Conservation (phyloP, 257 asterid genomes). For the Nicotiana attenuata region DNA sequence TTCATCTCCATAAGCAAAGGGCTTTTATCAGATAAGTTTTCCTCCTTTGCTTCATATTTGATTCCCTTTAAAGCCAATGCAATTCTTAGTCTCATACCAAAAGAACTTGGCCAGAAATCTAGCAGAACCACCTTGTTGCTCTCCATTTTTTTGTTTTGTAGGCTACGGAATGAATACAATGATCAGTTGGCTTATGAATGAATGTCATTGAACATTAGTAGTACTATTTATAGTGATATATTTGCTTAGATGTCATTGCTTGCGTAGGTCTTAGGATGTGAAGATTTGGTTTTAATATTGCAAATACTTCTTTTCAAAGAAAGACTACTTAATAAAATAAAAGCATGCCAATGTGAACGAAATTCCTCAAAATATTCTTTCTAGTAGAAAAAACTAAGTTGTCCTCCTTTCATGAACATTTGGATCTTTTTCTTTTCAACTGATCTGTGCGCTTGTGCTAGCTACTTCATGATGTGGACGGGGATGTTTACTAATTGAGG, state of each 20-base stretch:
- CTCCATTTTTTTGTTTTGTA: not conserved
- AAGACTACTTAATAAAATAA: too few species aligned
- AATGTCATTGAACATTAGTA: not conserved
- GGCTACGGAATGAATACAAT: not conserved
- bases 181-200: not conserved
- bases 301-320: not conserved
- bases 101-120: slow-evolving; percentile 4
- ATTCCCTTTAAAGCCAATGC: slow-evolving; percentile 8
- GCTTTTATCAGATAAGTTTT: not conserved
- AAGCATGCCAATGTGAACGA: not conserved
- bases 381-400: not conserved
- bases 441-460: too few species aligned
- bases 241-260: not conserved
- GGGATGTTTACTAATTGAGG: too few species aligned
- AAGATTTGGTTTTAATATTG: too few species aligned
- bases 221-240: not conserved
- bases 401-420: not conserved
- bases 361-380: not conserved
- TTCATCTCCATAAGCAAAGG: not conserved
- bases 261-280: not conserved
- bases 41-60: not conserved
- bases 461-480: not conserved
- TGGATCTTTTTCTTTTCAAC: too few species aligned
- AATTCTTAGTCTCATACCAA: slow-evolving; percentile 9
- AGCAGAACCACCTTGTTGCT: not conserved